Conservation (phyloP, 176 grass and related monocot genomes). For the Zizania latifolia region DNA sequence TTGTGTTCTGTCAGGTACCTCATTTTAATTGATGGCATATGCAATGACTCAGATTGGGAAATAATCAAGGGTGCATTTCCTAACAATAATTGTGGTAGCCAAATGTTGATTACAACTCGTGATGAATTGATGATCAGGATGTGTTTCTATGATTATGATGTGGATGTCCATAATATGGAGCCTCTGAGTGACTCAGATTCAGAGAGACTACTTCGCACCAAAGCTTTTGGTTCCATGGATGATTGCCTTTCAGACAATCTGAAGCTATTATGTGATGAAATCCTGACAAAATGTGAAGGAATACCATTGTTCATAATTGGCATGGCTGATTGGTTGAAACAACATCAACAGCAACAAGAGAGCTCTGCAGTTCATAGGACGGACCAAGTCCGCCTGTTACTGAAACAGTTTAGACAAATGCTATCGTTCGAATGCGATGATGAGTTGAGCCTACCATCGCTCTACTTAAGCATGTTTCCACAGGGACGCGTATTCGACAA, state of each 20-base stretch:
- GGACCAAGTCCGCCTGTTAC: no score
- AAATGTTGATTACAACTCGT: neutral
- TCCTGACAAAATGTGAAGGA: conserved; percentile 6
- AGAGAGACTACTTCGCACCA: neutral
- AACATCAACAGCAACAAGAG: neutral
- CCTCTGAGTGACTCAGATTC: neutral
- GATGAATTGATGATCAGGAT: neutral
- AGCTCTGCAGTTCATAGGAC: no score
- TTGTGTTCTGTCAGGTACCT: neutral
- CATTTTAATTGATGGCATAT: neutral
- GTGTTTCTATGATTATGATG: neutral
- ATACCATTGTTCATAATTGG: conserved; percentile 4
- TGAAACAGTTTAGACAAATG: no score
- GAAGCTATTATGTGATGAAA: neutral
- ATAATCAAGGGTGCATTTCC: neutral
- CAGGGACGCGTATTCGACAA: neutral
- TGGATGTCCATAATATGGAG: neutral
- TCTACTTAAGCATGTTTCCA: neutral
- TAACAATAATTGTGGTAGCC: neutral
- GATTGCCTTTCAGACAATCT: neutral
- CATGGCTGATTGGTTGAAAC: neutral
- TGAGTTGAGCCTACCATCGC: neutral
- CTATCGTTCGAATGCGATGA: no score
- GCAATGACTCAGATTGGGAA: neutral
- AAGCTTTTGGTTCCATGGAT: neutral